Percentiles rank a stretch among this genome's conserved stretches.
These are phyloP conservation scores for Zoysia japonica DNA, from an alignment of 176 grass and related monocot species.

Conservation along the genomic window DNA sequence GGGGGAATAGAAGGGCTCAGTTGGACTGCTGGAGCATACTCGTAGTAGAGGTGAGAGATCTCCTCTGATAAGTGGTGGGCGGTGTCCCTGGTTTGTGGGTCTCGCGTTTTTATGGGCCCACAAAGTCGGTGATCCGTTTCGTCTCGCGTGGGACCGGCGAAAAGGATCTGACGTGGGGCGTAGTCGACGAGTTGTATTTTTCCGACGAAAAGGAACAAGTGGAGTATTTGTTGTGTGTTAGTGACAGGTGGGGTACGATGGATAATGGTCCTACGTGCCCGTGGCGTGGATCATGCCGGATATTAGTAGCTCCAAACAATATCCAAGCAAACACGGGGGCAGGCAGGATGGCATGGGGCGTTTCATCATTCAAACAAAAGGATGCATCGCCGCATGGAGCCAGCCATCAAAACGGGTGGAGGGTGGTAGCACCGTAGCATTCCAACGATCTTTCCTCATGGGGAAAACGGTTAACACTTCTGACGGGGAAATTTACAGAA, in stretches of 20 bases:
- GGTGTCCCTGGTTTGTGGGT: constrained; percentile 44
- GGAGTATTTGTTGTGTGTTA: no score
- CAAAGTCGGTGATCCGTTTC: not conserved
- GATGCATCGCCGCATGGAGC: not conserved
- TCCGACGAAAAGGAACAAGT: not conserved
- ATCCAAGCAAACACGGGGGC: not conserved
- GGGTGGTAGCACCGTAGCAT: not conserved
- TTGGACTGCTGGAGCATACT: not conserved
- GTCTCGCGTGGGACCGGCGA: constrained; percentile 1
- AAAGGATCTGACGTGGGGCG: constrained; percentile 15
- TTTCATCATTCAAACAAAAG: not conserved
- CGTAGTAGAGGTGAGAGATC: not conserved
- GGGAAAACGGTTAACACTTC: not conserved
- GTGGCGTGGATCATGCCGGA: not conserved
- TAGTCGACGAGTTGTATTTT: not conserved
- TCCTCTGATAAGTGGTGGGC: constrained; percentile 38
- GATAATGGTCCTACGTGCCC: not conserved
- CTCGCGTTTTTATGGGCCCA: constrained; percentile 6
- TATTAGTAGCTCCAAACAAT: not conserved
- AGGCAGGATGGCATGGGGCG: not conserved
- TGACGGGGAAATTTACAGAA: no score
- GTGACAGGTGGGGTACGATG: constrained; percentile 8
- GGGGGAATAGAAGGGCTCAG: not conserved
- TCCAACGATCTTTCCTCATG: not conserved
- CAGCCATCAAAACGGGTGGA: not conserved